Evolutionary conservation across 805 yeast species (phyloP).

Genomic region (Candida multigemmis): DNA sequence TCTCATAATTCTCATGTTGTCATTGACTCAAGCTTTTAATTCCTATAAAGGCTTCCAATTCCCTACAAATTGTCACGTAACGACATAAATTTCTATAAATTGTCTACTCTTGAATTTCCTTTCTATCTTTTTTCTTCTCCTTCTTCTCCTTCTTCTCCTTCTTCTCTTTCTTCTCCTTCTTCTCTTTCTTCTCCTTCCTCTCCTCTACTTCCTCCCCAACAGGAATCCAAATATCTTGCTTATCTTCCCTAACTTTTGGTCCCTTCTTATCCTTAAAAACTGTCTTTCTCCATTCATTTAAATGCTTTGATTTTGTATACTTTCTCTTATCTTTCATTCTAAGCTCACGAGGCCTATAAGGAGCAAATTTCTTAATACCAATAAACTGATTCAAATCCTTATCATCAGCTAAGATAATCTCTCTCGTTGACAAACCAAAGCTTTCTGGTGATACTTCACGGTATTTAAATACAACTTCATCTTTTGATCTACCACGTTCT

Average conservation of each 20-base stretch:
- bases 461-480: constrained; percentile 57
- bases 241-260: constrained; percentile 20
- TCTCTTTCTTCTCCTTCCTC: constrained; percentile 4
- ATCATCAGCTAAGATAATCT: constrained; percentile 86
- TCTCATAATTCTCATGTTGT: too few relatives aligned
- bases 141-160: constrained; percentile 5
- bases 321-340: constrained; percentile 74
- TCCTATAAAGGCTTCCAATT: too few relatives aligned
- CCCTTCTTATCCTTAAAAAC: constrained; percentile 62
- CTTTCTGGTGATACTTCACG: constrained; percentile 94
- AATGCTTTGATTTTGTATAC: constrained; percentile 63
- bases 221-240: constrained; percentile 32
- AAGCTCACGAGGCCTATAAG: constrained; percentile 73
- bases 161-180: constrained; percentile 3
- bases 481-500: constrained; percentile 48
- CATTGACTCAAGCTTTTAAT: too few relatives aligned
- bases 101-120: too few relatives aligned
- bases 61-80: too few relatives aligned
- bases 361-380: constrained; percentile 88
- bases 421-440: constrained; percentile 78
- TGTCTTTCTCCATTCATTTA: constrained; percentile 84
- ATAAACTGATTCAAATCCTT: constrained; percentile 72
- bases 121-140: constrained; percentile 3
- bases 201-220: constrained; percentile 9
- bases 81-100: too few relatives aligned